Evolutionary conservation across 2,329 filamentous ascomycete genomes (phyloP).

Genomic region (Fusarium sp.): DNA sequence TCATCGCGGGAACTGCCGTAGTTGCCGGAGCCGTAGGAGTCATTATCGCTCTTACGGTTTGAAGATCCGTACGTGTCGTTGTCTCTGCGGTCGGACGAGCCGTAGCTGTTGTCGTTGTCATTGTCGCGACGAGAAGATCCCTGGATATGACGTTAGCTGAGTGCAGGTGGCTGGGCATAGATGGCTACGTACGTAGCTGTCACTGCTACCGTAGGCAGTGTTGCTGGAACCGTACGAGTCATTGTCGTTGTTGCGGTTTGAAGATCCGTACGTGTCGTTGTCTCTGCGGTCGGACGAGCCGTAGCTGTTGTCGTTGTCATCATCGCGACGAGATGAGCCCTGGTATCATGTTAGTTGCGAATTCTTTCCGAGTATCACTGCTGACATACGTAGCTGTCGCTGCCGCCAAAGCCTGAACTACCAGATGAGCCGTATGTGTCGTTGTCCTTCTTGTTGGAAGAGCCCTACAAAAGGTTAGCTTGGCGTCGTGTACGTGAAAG

Average conservation of each 20-base stretch:
- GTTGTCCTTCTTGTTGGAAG: not conserved
- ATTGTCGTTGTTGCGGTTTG: not conserved
- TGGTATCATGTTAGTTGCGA: not conserved
- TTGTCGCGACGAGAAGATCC: slow-evolving; percentile 2
- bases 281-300: not conserved
- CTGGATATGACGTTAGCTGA: not conserved
- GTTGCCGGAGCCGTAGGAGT: slow-evolving; percentile 1
- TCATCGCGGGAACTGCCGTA: slow-evolving; percentile 24
- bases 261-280: slow-evolving; percentile 5
- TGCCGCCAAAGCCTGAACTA: not conserved
- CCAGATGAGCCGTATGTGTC: slow-evolving; percentile 5
- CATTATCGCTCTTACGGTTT: not conserved
- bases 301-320: slow-evolving; percentile 1
- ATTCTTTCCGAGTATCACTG: not conserved
- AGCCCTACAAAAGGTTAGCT: not conserved
- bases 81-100: slow-evolving; percentile 1
- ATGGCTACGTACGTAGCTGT: not conserved
- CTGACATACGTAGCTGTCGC: slow-evolving; percentile 1
- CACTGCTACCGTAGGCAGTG: too few species aligned
- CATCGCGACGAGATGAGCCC: slow-evolving; percentile 8
- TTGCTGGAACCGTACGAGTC: slow-evolving; percentile 19
- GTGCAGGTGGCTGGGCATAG: too few species aligned
- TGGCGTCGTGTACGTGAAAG: not conserved
- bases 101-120: not conserved
- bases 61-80: slow-evolving; percentile 13